phyloP scores from a whole-genome alignment of 116 monocot genomes.

The Cymodocea nodosa region DNA sequence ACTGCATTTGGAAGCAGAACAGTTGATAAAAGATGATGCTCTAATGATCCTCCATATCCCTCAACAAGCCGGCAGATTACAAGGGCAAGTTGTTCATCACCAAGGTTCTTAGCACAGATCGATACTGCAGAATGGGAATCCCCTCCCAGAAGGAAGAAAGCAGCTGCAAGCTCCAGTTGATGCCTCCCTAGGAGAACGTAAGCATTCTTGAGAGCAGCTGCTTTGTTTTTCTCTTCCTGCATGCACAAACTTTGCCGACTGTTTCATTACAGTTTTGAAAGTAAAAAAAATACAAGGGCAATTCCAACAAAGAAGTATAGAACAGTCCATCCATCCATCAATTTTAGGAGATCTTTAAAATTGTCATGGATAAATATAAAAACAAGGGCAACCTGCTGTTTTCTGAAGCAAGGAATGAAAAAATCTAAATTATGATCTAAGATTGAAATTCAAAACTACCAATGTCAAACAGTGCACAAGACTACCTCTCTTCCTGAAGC shows the following conservation, averaged over 20 bases:
- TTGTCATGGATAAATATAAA: too few relatives aligned
- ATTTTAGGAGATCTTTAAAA: too few relatives aligned
- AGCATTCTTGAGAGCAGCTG: conserved; percentile 97
- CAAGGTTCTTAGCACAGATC: conserved; percentile 95
- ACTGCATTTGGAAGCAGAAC: conserved; percentile 66
- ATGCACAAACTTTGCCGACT: background rate
- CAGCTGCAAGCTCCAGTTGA: conserved; percentile 80
- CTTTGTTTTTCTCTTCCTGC: conserved; percentile 96
- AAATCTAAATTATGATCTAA: too few relatives aligned
- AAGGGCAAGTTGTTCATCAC: conserved; percentile 92
- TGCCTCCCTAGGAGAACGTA: conserved; percentile 98
- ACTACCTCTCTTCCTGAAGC: too few relatives aligned
- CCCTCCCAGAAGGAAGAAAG: conserved; percentile 88
- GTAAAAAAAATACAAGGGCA: too few relatives aligned
- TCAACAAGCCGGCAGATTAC: conserved; percentile 84
- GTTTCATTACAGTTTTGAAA: too few relatives aligned
- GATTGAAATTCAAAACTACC: too few relatives aligned
- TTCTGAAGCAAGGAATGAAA: too few relatives aligned
- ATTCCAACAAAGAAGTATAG: too few relatives aligned
- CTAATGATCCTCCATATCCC: conserved; percentile 72
- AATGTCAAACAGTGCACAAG: too few relatives aligned
- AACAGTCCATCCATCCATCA: too few relatives aligned
- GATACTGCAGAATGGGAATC: conserved; percentile 79
- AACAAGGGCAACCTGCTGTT: too few relatives aligned
- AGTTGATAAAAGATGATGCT: conserved; percentile 57